A percentile compares a stretch with the other conserved stretches of the same genome.
These are phyloP conservation scores for Melocanna baccifera DNA, from an alignment of 176 grass and related monocot species.

Conservation along the genomic window DNA sequence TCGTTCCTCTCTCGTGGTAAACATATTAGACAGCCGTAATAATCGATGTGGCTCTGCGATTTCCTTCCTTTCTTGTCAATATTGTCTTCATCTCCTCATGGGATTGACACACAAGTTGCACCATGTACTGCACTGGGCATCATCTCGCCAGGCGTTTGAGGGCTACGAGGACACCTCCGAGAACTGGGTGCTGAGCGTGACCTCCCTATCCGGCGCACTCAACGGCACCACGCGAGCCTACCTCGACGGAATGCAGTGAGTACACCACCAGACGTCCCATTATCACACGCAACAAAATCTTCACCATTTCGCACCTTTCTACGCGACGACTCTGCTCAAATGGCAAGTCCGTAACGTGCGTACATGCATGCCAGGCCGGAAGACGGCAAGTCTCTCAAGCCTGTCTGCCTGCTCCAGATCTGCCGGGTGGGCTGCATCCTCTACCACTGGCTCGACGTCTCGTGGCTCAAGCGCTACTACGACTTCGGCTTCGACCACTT, in stretches of 20 bases:
- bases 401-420: constrained; percentile 52
- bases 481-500: constrained; percentile 82
- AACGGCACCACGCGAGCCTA: constrained; percentile 76
- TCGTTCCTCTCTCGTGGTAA: too few relatives aligned
- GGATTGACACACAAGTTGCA: too few relatives aligned
- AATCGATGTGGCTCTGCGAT: too few relatives aligned
- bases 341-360: neutral
- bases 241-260: constrained; percentile 62
- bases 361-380: constrained; percentile 11
- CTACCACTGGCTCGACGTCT: constrained; percentile 71
- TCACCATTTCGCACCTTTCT: neutral
- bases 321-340: neutral
- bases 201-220: constrained; percentile 72
- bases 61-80: too few relatives aligned
- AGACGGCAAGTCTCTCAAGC: constrained; percentile 43
- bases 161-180: constrained; percentile 51
- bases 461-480: constrained; percentile 70
- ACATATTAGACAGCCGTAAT: too few relatives aligned
- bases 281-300: neutral
- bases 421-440: constrained; percentile 46
- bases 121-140: too few relatives aligned
- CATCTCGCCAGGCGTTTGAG: constrained; percentile 45
- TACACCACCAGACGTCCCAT: neutral
- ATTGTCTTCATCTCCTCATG: too few relatives aligned
- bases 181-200: constrained; percentile 73